Conservation (phyloP, 352 stramenopile species). For the Elongisporangium anandrum region DNA sequence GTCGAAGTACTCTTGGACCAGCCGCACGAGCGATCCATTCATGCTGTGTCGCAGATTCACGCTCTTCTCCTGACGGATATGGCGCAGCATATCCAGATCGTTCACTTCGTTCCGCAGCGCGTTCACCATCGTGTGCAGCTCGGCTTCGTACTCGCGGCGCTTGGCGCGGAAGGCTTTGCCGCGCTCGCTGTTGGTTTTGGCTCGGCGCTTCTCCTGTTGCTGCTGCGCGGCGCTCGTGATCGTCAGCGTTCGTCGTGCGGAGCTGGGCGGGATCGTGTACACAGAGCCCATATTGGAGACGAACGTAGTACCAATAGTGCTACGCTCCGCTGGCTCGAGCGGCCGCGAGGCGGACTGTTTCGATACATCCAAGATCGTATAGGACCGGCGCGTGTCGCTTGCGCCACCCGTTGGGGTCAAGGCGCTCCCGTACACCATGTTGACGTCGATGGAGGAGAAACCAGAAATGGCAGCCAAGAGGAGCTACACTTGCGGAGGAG, state of each 20-base stretch:
- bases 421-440: not conserved
- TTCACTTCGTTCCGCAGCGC: conserved; percentile 39
- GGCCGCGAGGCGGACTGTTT: not conserved
- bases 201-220: conserved; percentile 8
- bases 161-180: conserved; percentile 54
- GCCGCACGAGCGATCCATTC: conserved; percentile 33
- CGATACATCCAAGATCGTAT: not conserved
- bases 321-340: not conserved
- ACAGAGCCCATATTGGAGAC: not conserved
- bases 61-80: conserved; percentile 33
- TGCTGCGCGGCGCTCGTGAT: not conserved
- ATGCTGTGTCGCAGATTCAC: conserved; percentile 26
- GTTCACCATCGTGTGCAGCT: conserved; percentile 27
- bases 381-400: not conserved
- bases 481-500: not conserved
- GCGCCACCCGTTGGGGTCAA: not conserved
- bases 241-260: not conserved
- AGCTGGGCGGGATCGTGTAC: not conserved
- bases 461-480: not conserved
- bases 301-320: not conserved
- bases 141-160: conserved; percentile 34
- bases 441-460: not conserved
- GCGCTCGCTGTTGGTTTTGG: conserved; percentile 67
- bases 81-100: conserved; percentile 36
- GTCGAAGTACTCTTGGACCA: conserved; percentile 40